Base-by-base conservation (phyloP, 176 grass and related monocot genomes). In the Aegilops tauschii region DNA sequence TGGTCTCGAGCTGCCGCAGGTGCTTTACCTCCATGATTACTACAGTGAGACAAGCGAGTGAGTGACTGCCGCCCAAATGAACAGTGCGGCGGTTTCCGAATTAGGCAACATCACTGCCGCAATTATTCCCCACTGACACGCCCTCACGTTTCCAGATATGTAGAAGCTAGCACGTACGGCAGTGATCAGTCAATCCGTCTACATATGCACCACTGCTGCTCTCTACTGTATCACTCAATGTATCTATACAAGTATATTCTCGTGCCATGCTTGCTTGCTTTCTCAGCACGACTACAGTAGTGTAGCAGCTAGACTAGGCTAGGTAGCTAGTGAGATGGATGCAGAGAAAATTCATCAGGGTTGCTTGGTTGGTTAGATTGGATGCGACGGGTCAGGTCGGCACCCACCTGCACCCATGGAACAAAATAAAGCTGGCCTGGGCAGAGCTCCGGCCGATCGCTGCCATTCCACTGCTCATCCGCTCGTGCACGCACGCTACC, bases 401-500 rank as follows among this genome's bases (percentile, higher is more conserved):
- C 34, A 69, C 66, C 66, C 66, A 69, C 66, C 64, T 56, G 37
- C 37, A 39, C 37, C 37, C 42, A 76, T 30, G 52, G 50, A 80
- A 80, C 59, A 80, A 80, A 70, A 11, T 39, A 70, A 80, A 80
- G 77, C 37, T 39, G 6, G n/a, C n/a, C n/a, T n/a, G 36, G 36
- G 1, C 36, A 1, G 36, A 4, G 32, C 77, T 63, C 12, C 25
- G 21, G 21, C 29, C 44, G 44, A 31, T 12, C 29, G 44, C 73
- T 76, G 71, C 71, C 76, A 25, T 78, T 35, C 56, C 8, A 65
- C 61, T 74, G 69, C 52, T 52, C 25, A 36, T 21, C 12, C 82
- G 28, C 71, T 34, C 39, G 44, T 61, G 76, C 84, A 45, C 65
- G 76, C 84, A 86, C 65, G 83, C 83, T 5, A 77, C 67, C 72